These are phyloP conservation scores for Rubia tinctorum DNA, from an alignment of 305 asterid genomes.

Conservation along the genomic window DNA sequence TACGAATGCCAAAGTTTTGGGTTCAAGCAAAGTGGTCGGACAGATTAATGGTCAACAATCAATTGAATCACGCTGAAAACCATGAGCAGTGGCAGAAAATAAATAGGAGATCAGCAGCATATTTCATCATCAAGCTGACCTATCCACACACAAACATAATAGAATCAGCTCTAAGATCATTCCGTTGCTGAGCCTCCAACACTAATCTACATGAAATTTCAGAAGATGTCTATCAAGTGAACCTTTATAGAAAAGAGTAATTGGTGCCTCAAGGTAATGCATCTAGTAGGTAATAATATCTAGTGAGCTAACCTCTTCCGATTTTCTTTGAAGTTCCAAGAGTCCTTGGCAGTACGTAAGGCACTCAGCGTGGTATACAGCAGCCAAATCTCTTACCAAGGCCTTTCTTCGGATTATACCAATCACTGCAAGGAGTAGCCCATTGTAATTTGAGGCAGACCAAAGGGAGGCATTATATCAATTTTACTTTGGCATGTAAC, in stretches of 20 bases:
- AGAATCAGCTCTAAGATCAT: not conserved
- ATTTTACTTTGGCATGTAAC: not conserved
- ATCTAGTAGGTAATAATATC: not conserved
- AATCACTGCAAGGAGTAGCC: conserved; percentile 50
- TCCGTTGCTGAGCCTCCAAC: not conserved
- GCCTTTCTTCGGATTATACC: conserved; percentile 89
- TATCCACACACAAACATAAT: not conserved
- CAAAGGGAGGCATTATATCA: not conserved
- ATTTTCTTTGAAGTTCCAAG: conserved; percentile 75
- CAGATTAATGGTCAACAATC: not conserved
- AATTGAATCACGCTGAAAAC: not conserved
- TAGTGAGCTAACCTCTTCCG: conserved; percentile 58
- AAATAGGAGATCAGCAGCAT: not conserved
- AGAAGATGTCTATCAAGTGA: not conserved
- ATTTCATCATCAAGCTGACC: not conserved
- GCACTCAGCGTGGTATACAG: conserved; percentile 85
- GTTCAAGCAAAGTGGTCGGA: not conserved
- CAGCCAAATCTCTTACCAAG: conserved; percentile 85
- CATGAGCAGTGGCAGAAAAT: not conserved
- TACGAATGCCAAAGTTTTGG: not conserved
- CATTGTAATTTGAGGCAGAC: conserved; percentile 8
- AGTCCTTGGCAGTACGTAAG: conserved; percentile 89
- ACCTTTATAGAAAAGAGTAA: not conserved
- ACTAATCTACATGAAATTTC: not conserved
- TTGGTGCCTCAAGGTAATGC: not conserved